Base-by-base conservation (phyloP, 1,284 basidiomycete species). In the Pseudomicrostroma phylloplanum region DNA sequence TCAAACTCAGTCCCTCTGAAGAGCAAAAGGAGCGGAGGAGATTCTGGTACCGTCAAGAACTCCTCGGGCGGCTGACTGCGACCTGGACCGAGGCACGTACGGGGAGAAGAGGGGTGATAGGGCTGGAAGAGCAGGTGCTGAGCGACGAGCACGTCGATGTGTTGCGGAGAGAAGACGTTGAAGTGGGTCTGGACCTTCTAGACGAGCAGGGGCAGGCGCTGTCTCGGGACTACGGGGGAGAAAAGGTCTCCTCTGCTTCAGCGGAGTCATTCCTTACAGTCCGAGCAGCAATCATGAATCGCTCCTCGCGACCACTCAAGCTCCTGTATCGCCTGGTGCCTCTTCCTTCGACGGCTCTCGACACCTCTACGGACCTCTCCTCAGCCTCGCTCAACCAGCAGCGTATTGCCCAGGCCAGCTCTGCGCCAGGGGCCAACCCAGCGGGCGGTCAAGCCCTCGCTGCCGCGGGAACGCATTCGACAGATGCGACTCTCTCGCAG, bases 1-100 rank as follows among this genome's bases (percentile, higher is more conserved):
- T 87, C 11, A 84, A 83, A 60, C 81, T 89, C 59, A 84, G 86
- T 0, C 77, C 81, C 3, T 80, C 80, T 49, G 87, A 91, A 71
- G 84, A 87, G 65, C 82, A 81, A 43, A 76, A 82, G 9, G 87
- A 89, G 70, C 83, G 87, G 41, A 88, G 90, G 72, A 78, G 92
- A 15, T 97, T 97, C 81, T 97, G 93, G 94, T 93, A 92, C 76
- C 84, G 92, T 36, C 90, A 97, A 77, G 86, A 88, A 66, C 81
- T 97, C 12, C 85, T 96, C 70, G 84, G 85, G 49, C 81, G 82
- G 51, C 78, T 96, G 6, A 82, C 80, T 19, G 88, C 88, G 9
- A 82, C 81, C 13, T 97, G 93, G 93, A 85, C 84, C 72, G 92
- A 96, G 84, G 9, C 11, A 36, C 25, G 25, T 13, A 26, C 59